phyloP scores from a whole-genome alignment of 2,329 filamentous ascomycete genomes.

The Helotiales sp. region DNA sequence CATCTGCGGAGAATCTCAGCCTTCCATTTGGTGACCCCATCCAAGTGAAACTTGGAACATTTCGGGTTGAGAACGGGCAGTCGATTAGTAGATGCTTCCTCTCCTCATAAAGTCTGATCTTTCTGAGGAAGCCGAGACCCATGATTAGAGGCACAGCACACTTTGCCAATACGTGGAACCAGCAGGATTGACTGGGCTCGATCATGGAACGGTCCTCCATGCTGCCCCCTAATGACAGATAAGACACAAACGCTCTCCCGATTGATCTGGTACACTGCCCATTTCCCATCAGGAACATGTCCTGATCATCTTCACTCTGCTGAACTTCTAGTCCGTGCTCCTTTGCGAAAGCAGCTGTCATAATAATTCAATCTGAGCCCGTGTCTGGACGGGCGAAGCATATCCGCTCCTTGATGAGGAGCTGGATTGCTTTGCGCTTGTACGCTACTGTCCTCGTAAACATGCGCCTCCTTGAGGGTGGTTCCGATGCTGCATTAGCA shows the following conservation, averaged over 20 bases:
- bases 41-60: conserved; percentile 8
- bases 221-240: not conserved
- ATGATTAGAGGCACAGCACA: conserved; percentile 12
- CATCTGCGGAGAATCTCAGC: conserved; percentile 7
- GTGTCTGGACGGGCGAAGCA: conserved; percentile 13
- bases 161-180: conserved; percentile 13
- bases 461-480: not conserved
- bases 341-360: conserved; percentile 7
- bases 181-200: not conserved
- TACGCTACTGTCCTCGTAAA: not conserved
- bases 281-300: not conserved
- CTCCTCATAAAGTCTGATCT: conserved; percentile 6
- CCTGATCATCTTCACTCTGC: not conserved
- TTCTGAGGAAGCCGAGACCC: conserved; percentile 5
- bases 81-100: conserved; percentile 8
- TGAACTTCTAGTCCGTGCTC: conserved; percentile 4
- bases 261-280: not conserved
- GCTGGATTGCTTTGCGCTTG: conserved; percentile 7
- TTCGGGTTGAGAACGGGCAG: not conserved
- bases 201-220: not conserved
- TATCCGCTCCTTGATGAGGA: not conserved
- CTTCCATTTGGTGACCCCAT: conserved; percentile 7
- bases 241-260: conserved; percentile 6
- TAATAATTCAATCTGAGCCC: conserved; percentile 9
- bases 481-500: too few species aligned